phyloP scores from a whole-genome alignment of 2,329 filamentous ascomycete genomes.

The Coleophoma cylindrospora region DNA sequence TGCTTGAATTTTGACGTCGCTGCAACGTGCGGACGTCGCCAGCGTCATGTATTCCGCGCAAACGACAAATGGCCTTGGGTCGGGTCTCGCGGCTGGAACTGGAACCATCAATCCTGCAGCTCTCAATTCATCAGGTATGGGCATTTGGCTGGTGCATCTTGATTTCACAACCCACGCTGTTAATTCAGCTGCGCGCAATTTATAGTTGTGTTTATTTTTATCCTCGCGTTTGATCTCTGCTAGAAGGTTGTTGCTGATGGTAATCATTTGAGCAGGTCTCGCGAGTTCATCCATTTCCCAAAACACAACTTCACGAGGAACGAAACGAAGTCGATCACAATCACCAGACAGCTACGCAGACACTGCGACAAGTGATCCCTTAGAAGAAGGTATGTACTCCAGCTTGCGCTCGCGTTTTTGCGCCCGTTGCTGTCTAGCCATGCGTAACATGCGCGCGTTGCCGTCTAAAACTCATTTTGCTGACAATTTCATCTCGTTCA shows the following conservation, averaged over 20 bases:
- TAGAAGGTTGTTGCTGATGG: slow-evolving; percentile 11
- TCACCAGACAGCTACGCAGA: slow-evolving; percentile 55
- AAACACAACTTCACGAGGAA: slow-evolving; percentile 57
- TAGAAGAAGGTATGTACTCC: slow-evolving; percentile 67
- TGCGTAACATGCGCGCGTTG: slow-evolving; percentile 19
- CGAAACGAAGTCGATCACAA: slow-evolving; percentile 73
- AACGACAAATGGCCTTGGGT: slow-evolving; percentile 58
- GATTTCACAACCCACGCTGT: no score
- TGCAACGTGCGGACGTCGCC: slow-evolving; percentile 28
- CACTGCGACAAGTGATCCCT: slow-evolving; percentile 43
- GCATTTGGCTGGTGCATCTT: slow-evolving; percentile 16
- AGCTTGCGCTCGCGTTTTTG: slow-evolving; percentile 8
- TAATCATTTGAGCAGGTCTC: slow-evolving; percentile 16
- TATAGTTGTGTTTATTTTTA: not conserved
- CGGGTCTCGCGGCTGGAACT: slow-evolving; percentile 60
- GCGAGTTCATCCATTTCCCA: slow-evolving; percentile 37
- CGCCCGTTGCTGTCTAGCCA: slow-evolving; percentile 19
- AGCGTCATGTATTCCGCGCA: slow-evolving; percentile 52
- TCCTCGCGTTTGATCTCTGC: no score
- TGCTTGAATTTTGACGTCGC: slow-evolving; percentile 26
- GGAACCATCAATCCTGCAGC: slow-evolving; percentile 89
- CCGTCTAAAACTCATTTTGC: slow-evolving; percentile 7
- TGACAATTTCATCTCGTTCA: slow-evolving; percentile 19
- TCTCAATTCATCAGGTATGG: slow-evolving; percentile 71
- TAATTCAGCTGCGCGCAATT: slow-evolving; percentile 2